Evolutionary conservation across 1,284 basidiomycete species (phyloP).

Genomic region (Xerocomus amazonicus): DNA sequence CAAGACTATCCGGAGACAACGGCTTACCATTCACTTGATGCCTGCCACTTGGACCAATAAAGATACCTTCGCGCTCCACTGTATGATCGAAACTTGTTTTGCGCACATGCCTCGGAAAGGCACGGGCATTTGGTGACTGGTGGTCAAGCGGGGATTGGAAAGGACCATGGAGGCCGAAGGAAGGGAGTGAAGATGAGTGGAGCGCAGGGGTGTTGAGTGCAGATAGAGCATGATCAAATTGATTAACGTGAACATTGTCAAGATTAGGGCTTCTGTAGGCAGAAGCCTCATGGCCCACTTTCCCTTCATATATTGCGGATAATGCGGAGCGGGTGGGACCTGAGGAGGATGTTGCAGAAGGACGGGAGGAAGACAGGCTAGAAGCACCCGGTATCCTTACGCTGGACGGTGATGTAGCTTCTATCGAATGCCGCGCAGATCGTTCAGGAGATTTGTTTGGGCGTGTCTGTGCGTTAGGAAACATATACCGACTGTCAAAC

Average conservation of each 20-base stretch:
- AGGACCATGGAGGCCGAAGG: constrained; percentile 57
- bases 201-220: constrained; percentile 49
- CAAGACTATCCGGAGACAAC: constrained; percentile 54
- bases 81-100: constrained; percentile 94
- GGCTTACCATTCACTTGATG: constrained; percentile 79
- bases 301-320: constrained; percentile 57
- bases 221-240: constrained; percentile 41
- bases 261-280: constrained; percentile 32
- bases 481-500: constrained; percentile 44
- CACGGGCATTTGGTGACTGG: constrained; percentile 43
- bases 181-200: constrained; percentile 66
- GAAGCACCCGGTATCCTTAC: constrained; percentile 53
- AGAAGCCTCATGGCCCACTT: constrained; percentile 33
- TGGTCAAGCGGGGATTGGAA: constrained; percentile 41
- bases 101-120: constrained; percentile 78
- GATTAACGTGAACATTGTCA: constrained; percentile 37
- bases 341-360: constrained; percentile 43
- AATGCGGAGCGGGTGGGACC: constrained; percentile 39
- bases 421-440: constrained; percentile 22
- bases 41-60: constrained; percentile 55
- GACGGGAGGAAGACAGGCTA: constrained; percentile 44
- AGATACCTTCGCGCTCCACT: constrained; percentile 62
- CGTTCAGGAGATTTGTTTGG: constrained; percentile 31
- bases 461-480: constrained; percentile 30
- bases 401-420: constrained; percentile 35